These are phyloP conservation scores for Cymbopogon citratus DNA, from an alignment of 176 grass and related monocot genomes.

Conservation along the genomic window DNA sequence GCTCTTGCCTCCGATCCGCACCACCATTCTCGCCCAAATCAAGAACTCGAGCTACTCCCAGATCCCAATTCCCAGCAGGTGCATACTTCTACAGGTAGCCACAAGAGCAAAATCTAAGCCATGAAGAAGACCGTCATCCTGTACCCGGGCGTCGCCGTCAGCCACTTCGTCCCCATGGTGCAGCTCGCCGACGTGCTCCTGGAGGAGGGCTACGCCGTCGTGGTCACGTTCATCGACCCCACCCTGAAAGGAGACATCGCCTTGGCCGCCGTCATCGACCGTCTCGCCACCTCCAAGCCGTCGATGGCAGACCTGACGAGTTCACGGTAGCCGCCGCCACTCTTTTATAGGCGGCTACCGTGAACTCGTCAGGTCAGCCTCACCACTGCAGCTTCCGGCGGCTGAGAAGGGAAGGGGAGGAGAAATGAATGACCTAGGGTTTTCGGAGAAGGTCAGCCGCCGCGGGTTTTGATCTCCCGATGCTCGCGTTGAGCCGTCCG, in stretches of 20 bases:
- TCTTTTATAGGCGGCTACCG: no score
- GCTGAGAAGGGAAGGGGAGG: no score
- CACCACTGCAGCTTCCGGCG: no score
- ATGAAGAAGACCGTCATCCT: constrained; percentile 44
- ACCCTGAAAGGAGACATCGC: neutral
- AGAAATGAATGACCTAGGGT: no score
- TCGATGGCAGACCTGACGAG: no score
- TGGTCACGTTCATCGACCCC: constrained; percentile 32
- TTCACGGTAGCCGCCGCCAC: no score
- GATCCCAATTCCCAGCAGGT: neutral
- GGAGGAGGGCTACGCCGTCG: constrained; percentile 12
- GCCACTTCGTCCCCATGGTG: constrained; percentile 50
- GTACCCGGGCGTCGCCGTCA: constrained; percentile 23
- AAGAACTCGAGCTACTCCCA: neutral
- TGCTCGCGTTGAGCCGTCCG: no score
- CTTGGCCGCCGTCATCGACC: constrained; percentile 14
- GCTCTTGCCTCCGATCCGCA: neutral
- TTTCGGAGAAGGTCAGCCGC: no score
- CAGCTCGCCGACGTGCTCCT: constrained; percentile 31
- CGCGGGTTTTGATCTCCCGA: no score
- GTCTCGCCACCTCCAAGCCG: constrained; percentile 19
- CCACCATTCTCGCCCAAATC: neutral
- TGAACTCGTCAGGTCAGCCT: no score
- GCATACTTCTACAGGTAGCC: neutral
- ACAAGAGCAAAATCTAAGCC: no score